Base-by-base conservation (phyloP, 352 stramenopile genomes). In the Phytophthora citricola region DNA sequence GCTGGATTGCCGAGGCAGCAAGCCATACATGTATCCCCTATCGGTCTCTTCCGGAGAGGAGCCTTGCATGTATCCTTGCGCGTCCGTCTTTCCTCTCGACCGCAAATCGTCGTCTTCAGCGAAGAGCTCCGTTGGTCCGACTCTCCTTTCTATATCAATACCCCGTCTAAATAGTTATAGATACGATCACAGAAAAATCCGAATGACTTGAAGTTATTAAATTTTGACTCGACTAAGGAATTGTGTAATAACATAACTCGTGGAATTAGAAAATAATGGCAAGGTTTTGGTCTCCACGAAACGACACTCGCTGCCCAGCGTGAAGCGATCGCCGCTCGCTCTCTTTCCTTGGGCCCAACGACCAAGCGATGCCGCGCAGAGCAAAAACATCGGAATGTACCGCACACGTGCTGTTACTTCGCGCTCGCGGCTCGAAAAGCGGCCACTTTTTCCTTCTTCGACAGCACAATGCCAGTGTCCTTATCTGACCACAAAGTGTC, bases 401-500 rank as follows among this genome's bases (percentile, higher is more conserved):
- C 27, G 9, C 26, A 36, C 29, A 41, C 14, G 48, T 22, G 45
- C 45, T 48, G 51, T 58, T 58, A 47, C 51, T 58, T 12, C 50
- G 38, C 22, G n/a, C 50, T 58, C 49, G 10, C 10, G 31, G 31
- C 9, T 36, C 8, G 31, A 36, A 49, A 17, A 36, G 46, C 32
- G 36, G 36, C 54, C 43, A 12, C 22, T 3, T 14, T 12, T 52
- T 46, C 52, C 26, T 51, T 40, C 48, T 49, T 66, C 58, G 59
- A 69, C 65, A 20, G 45, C 59, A 69, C 66, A 62, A 52, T 52
- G 36, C 44, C 7, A 50, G 26, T 65, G 46, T 50, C 45, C 57
- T 58, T 68, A 56, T 68, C 60, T 70, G 63, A 70, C 66, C 59
- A 69, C 66, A 73, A 70, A 66, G 54, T 71, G 63, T 71, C 56